Evolutionary conservation across 2,329 filamentous ascomycete species (phyloP).

Genomic region (Aplosporella prunicola): DNA sequence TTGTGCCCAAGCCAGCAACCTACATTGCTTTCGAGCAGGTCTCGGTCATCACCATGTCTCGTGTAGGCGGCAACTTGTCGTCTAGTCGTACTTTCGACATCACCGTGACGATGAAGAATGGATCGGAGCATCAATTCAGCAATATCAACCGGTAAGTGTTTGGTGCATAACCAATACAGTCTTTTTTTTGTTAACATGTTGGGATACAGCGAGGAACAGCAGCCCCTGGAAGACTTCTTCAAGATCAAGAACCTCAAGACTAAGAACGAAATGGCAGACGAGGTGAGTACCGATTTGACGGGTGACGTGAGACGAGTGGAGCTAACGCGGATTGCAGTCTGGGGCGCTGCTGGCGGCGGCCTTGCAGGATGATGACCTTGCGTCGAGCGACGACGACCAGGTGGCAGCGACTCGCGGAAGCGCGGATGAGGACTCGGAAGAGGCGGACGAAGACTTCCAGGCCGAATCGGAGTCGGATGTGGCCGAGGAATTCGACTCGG

Average conservation of each 20-base stretch:
- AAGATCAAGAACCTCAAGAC: constrained; percentile 89
- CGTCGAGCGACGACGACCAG: constrained; percentile 69
- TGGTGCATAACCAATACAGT: neutral
- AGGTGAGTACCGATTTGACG: constrained; percentile 47
- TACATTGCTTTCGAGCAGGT: constrained; percentile 96
- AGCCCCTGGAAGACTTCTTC: constrained; percentile 95
- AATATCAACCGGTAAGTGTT: constrained; percentile 80
- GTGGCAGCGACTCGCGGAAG: constrained; percentile 73
- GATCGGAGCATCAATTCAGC: constrained; percentile 89
- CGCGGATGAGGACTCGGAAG: constrained; percentile 93
- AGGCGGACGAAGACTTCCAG: constrained; percentile 90
- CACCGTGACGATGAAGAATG: constrained; percentile 79
- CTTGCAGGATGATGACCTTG: constrained; percentile 73
- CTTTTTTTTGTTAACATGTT: constrained; percentile 16
- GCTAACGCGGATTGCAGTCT: constrained; percentile 33
- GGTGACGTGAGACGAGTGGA: constrained; percentile 6
- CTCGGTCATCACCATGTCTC: constrained; percentile 84
- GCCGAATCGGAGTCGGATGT: constrained; percentile 90
- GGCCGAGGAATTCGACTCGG: constrained; percentile 90
- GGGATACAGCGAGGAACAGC: constrained; percentile 66
- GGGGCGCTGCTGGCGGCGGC: constrained; percentile 63
- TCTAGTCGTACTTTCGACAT: constrained; percentile 96
- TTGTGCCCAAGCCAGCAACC: constrained; percentile 94
- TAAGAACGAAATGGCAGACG: constrained; percentile 98
- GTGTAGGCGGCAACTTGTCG: constrained; percentile 87